Base-by-base conservation (phyloP, 306 rosid genomes). In the Hippophae tibetana region DNA sequence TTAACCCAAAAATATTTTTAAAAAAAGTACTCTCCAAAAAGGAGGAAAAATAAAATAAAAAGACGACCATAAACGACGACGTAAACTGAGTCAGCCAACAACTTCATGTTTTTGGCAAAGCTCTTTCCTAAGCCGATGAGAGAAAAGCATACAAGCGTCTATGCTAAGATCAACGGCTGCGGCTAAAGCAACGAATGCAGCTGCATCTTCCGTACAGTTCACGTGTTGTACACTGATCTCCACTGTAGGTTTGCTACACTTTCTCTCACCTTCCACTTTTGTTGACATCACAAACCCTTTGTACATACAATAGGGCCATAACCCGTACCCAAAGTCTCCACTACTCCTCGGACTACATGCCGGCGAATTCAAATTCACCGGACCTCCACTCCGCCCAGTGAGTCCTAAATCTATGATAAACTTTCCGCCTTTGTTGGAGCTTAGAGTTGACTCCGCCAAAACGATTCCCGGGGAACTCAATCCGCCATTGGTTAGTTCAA, bases 221-320 rank as follows among this genome's bases (percentile, higher is more conserved):
- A 78, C 83, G 69, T 78, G 79, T 77, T 70, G 66, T 12, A 70
- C 79, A 3, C 77, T 79, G 45, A 78, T 79, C 60, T 74, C 83
- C 54, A 78, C 83, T 74, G 66, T 76, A 25, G 79, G 76, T 54
- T 43, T 67, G 6, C 76, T 55, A 5, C 55, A 13, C 57, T 78
- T 74, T 63, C 70, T 73, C 56, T 58, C 52, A 10, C 83, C 83
- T n/a, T 74, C 72, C 58, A 78, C 79, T 56, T 68, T 74, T 53
- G 83, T 58, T 27, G 83, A 78, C 83, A 78, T 78, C 69, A 78
- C 83, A 13, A 78, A 78, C 45, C 83, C 83, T 31, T 57, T 74
- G 52, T 69, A 61, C 69, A 57, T 42, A 52, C 58, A 42, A 49
- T 50, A 47, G 13, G 72, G 18, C 41, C 57, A 40, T 5, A 56